Evolutionary conservation across 345 rosid species (phyloP), one percentile per base, ranked within the genome.

Genomic region (Noccaea bulbosa): DNA sequence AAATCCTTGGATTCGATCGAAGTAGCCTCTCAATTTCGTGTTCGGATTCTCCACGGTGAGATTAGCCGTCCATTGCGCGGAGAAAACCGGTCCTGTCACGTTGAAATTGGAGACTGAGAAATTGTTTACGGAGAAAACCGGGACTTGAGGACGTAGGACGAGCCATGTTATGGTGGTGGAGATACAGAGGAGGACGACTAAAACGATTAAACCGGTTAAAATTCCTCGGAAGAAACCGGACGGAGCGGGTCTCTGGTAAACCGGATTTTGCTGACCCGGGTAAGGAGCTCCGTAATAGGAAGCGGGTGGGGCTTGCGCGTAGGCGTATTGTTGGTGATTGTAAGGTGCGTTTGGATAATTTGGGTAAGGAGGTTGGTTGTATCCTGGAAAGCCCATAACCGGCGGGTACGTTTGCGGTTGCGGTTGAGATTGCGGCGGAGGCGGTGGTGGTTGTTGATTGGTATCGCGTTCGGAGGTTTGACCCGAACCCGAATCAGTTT

Each of bases 281-380:
- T 71, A 67, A 20, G 53, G 20, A 3, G 77, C 32, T 0, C 71
- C 64, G 75, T 84, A 84, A 71, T 84, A 83, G 1, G 79, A 70
- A 1, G 81, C 80, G 11, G 85, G 79, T 2, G 87, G 83, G 16
- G 84, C 76, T 66, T 72, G 83, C 0, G 75, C 69, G 60, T 76
- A 79, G 11, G 70, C 67, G 37, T 62, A 58, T 35, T 40, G 65
- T 40, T 34, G 67, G 59, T 41, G 38, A 27, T 54, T 9, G 62
- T 64, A 39, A 35, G 62, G 22, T 15, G 59, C 70, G 57, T 72
- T 77, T 51, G 77, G 81, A 11, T 77, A 77, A 46, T 16, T 67
- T 62, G 66, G 48, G 63, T 77, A 77, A 3, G 66, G 56, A 34
- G 17, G 37, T 64, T 65, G 71, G 5, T 11, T 47, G 32, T 70